Evolutionary conservation across 768 basidiomycete genomes (phyloP), one percentile per base, ranked within the genome.

Genomic region (Exidia glandulosa): DNA sequence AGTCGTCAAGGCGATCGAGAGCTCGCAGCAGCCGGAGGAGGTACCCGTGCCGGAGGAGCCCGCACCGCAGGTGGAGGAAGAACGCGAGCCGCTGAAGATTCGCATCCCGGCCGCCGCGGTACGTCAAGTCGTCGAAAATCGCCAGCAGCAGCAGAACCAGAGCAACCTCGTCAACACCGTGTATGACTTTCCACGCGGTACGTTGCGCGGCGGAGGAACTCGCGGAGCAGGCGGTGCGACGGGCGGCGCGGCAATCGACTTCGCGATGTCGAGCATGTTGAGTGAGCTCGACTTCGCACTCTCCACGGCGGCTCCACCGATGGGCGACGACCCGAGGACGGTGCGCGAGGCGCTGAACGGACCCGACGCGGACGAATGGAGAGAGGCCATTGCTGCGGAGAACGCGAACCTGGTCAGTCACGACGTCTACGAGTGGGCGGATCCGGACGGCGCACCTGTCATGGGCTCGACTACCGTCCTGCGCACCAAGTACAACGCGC

Each of bases 401-500:
- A 62, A 69, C 19, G 14, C 14, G 0, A 62, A 63, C 12, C 57
- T 71, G 0, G 19, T 48, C 2, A 57, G 60, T 0, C 52, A 65
- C 32, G 59, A 58, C 5, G 66, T 68, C 2, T 71, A 66, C 56
- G 34, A 63, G 5, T 61, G 70, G 0, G 61, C 31, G 13, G 57
- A 16, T 13, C 13, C 27, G 12, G 37, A 14, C 57, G n/a, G 33
- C 57, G 14, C 14, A 58, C 27, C 37, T 16, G n/a, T 68, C 3
- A 67, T 74, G 54, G 62, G 61, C 2, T 63, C 63, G 14, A 61
- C 60, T 32, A 69, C 70, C 60, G 67, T 75, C 25, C 74, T 68
- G 59, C 61, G 57, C 0, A 37, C 63, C 1, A 76, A 74, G 61
- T 32, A 60, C 27, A 64, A 73, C 59, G 57, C 56, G 10, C 32